Percentiles rank a stretch among this genome's conserved stretches.
Conservation (phyloP, 2,329 filamentous ascomycete genomes). For the Neofusicoccum cordaticola region DNA sequence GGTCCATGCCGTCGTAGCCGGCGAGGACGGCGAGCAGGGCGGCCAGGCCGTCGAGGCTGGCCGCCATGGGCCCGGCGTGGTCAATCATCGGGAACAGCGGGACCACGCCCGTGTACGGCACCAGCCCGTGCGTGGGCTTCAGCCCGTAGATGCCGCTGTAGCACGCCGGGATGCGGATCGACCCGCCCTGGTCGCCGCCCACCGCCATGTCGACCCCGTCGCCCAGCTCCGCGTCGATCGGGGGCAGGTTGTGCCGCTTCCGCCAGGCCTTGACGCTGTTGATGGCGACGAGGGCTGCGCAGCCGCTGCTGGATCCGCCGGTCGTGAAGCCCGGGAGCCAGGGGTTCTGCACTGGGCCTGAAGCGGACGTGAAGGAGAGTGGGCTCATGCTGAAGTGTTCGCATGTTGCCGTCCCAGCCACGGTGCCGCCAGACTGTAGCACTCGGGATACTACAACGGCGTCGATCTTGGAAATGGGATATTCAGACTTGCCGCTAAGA, state of each 20-base stretch:
- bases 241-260: conserved; percentile 22
- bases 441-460: conserved; percentile 46
- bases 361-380: conserved; percentile 44
- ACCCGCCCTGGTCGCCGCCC: conserved; percentile 71
- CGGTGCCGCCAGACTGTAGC: conserved; percentile 41
- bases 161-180: conserved; percentile 67
- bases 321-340: conserved; percentile 35
- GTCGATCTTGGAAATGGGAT: conserved; percentile 40
- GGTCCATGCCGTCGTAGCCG: conserved; percentile 46
- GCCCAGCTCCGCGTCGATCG: conserved; percentile 24
- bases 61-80: conserved; percentile 45
- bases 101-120: conserved; percentile 46
- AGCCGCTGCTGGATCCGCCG: conserved; percentile 36
- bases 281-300: conserved; percentile 31
- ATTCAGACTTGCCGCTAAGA: conserved; percentile 36
- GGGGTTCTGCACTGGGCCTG: conserved; percentile 45
- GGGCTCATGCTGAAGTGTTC: conserved; percentile 48
- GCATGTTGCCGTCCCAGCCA: conserved; percentile 47
- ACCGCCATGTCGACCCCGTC: conserved; percentile 37
- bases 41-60: conserved; percentile 41
- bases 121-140: conserved; percentile 65
- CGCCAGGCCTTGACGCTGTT: conserved; percentile 27
- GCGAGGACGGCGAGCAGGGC: conserved; percentile 40
- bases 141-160: conserved; percentile 81
- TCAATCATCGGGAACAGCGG: conserved; percentile 44